Percentiles rank a stretch among this genome's conserved stretches.
Conservation (phyloP, 768 basidiomycete species). For the Suillus placidus region DNA sequence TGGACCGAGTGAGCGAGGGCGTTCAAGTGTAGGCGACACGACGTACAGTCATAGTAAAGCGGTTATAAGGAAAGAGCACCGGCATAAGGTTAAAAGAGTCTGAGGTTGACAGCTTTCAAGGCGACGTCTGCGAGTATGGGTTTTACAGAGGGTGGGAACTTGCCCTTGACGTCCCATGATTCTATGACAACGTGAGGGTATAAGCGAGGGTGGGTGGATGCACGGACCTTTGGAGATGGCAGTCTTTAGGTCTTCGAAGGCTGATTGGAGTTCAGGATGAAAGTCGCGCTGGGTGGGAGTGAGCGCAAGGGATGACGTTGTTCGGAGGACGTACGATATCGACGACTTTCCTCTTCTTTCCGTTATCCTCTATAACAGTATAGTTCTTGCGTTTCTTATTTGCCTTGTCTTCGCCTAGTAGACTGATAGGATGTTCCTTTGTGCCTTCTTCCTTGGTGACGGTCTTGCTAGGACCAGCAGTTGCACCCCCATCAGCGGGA, state of each 20-base stretch:
- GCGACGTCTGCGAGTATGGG: slow-evolving; percentile 73
- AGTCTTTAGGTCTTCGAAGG: slow-evolving; percentile 60
- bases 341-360: slow-evolving; percentile 73
- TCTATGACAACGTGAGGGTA: slow-evolving; percentile 44
- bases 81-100: slow-evolving; percentile 92
- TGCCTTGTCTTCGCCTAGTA: slow-evolving; percentile 42
- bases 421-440: slow-evolving; percentile 52
- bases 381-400: slow-evolving; percentile 60
- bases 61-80: slow-evolving; percentile 88
- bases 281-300: slow-evolving; percentile 56
- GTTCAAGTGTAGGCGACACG: not conserved
- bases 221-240: slow-evolving; percentile 59
- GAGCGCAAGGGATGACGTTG: no score
- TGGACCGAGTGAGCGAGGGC: not conserved
- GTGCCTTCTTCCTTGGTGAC: slow-evolving; percentile 44
- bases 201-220: not conserved
- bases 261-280: slow-evolving; percentile 66
- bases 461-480: slow-evolving; percentile 16
- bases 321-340: slow-evolving; percentile 64
- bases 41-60: slow-evolving; percentile 87
- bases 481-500: slow-evolving; percentile 20
- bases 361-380: slow-evolving; percentile 52
- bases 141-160: slow-evolving; percentile 84
- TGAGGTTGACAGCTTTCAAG: slow-evolving; percentile 71
- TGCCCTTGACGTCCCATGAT: slow-evolving; percentile 79